A percentile compares a stretch with the other conserved stretches of the same genome.
Conservation (phyloP, 176 grass and related monocot genomes). For the Luzula sylvatica region DNA sequence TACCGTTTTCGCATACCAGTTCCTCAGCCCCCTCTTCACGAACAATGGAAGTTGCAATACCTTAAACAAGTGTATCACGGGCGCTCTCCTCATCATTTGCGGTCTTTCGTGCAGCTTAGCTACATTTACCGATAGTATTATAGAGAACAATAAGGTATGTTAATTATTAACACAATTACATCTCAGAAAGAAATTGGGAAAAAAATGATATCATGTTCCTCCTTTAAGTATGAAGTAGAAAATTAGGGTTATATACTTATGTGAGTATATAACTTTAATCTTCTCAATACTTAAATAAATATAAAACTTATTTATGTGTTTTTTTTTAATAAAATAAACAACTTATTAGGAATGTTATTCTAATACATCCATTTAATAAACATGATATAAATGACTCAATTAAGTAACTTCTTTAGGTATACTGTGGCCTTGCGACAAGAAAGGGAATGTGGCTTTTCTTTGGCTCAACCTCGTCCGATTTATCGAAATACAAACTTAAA, state of each 20-base stretch:
- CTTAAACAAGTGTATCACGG: slow-evolving; percentile 32
- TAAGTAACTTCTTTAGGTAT: slow-evolving; percentile 19
- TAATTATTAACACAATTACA: not conserved
- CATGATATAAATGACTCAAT: too few species aligned
- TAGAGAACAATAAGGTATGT: slow-evolving; percentile 34
- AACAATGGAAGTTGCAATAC: slow-evolving; percentile 50
- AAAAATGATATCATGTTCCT: too few species aligned
- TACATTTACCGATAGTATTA: slow-evolving; percentile 73
- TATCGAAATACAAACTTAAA: slow-evolving; percentile 49
- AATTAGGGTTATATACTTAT: too few species aligned
- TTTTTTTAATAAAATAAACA: too few species aligned
- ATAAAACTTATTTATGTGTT: too few species aligned
- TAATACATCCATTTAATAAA: too few species aligned
- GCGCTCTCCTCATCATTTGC: slow-evolving; percentile 33
- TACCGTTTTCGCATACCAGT: slow-evolving; percentile 72
- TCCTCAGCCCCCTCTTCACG: slow-evolving; percentile 51
- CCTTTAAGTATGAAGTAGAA: too few species aligned
- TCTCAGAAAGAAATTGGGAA: too few species aligned
- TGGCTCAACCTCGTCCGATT: slow-evolving; percentile 36
- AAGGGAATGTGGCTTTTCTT: slow-evolving; percentile 40
- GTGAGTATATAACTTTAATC: too few species aligned
- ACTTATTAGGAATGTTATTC: too few species aligned
- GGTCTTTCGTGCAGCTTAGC: slow-evolving; percentile 54
- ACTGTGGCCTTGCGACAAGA: slow-evolving; percentile 57
- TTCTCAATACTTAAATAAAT: too few species aligned